Percentiles rank a stretch among this genome's conserved stretches.
These are phyloP conservation scores for Ramalina intermedia DNA, from an alignment of 495 filamentous ascomycete genomes.

Conservation along the genomic window DNA sequence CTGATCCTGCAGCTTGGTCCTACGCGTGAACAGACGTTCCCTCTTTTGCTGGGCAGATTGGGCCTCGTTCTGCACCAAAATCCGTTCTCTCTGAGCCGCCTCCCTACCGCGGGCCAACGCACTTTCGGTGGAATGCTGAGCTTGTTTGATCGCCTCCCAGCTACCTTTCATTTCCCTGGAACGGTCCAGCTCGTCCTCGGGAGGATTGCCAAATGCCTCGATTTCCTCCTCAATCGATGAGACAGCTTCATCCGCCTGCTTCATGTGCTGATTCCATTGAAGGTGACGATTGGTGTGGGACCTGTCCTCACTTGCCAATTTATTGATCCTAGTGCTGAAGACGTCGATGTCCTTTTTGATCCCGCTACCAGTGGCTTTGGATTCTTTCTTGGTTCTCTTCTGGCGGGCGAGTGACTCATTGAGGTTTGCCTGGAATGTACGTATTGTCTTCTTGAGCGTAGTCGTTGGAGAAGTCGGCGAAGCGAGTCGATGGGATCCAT, in stretches of 20 bases:
- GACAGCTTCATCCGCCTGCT: constrained; percentile 68
- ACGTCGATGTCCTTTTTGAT: constrained; percentile 72
- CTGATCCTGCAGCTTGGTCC: constrained; percentile 63
- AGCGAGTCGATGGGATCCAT: constrained; percentile 56
- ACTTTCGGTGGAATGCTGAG: constrained; percentile 43
- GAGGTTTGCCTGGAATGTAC: constrained; percentile 61
- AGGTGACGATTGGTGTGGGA: constrained; percentile 64
- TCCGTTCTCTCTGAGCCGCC: constrained; percentile 47
- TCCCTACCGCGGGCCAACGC: constrained; percentile 47
- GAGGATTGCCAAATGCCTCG: constrained; percentile 50
- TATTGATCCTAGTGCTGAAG: constrained; percentile 47
- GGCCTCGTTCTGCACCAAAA: constrained; percentile 51
- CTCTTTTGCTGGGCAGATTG: constrained; percentile 53
- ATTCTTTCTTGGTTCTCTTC: constrained; percentile 65
- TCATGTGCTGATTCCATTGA: constrained; percentile 62
- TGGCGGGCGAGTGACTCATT: constrained; percentile 61
- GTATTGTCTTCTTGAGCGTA: constrained; percentile 76
- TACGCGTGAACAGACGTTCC: constrained; percentile 62
- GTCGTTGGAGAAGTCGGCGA: constrained; percentile 84
- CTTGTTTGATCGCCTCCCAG: constrained; percentile 50
- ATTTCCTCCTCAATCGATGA: constrained; percentile 46
- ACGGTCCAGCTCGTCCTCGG: constrained; percentile 47
- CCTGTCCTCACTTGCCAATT: constrained; percentile 69
- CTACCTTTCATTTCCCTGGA: constrained; percentile 44
- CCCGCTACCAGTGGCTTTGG: constrained; percentile 53